phyloP scores from a whole-genome alignment of 169 alveolate species.

The Eimeria tenella region DNA sequence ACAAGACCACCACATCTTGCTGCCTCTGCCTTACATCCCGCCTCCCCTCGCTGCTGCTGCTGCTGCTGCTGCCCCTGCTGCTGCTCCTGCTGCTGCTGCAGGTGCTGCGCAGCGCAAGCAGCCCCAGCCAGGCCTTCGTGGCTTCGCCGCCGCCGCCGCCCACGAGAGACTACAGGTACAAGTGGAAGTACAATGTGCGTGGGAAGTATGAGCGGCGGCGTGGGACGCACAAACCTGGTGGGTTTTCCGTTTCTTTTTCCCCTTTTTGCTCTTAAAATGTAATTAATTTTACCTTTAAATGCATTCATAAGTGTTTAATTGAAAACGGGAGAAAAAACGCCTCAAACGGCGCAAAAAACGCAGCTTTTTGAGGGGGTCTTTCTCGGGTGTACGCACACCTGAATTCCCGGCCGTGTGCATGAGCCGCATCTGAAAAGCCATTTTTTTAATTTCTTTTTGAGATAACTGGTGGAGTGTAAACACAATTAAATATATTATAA shows the following conservation, averaged over 20 bases:
- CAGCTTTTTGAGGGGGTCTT: too few species aligned
- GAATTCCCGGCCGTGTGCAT: too few species aligned
- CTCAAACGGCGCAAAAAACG: too few species aligned
- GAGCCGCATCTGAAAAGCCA: too few species aligned
- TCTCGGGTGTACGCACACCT: too few species aligned
- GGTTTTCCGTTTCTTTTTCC: neutral
- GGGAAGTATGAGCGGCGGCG: conserved; percentile 85
- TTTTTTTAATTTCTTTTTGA: too few species aligned
- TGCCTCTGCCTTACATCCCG: neutral
- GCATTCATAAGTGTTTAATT: neutral
- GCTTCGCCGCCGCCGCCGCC: conserved; percentile 83
- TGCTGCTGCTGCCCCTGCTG: neutral
- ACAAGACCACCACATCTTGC: too few species aligned
- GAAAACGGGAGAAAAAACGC: too few species aligned
- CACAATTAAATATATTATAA: too few species aligned
- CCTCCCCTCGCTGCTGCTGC: too few species aligned
- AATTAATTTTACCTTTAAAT: neutral
- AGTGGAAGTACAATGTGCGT: conserved; percentile 90
- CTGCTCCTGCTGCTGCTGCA: neutral
- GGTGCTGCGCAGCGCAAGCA: conserved; percentile 55
- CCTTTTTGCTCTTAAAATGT: neutral
- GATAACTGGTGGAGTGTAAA: too few species aligned
- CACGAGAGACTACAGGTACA: conserved; percentile 91
- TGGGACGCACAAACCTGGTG: conserved; percentile 90
- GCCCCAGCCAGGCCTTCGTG: conserved; percentile 34